Evolutionary conservation across 2,329 filamentous ascomycete species (phyloP), one percentile per base, ranked within the genome.

Genomic region (Pestalotiopsis sp.): DNA sequence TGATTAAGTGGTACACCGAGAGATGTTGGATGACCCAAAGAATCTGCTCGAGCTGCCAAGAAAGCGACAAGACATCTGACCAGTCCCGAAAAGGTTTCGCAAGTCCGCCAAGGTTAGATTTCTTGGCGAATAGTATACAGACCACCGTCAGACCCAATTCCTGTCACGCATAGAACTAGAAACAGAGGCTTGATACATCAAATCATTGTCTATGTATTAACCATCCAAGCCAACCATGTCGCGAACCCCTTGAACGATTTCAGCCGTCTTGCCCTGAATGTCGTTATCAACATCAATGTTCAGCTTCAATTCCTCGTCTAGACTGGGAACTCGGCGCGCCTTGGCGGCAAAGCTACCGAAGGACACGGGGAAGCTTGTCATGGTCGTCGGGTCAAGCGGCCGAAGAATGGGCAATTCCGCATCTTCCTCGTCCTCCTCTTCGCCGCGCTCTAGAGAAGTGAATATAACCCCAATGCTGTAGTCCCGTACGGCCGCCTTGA

Each of bases 381-480:
- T 76, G 4, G 69, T 74, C 17, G 62, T 72, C 14, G 76, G 76
- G 67, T 77, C 75, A 57, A 78, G 68, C n/a, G 75, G 74, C 62
- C 68, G 69, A 7, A 78, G 70, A 5, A 72, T 69, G 4, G 76
- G 76, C 57, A 75, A 56, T 20, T 77, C 75, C 14, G 72, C 74
- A 1, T 74, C 70, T 4, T 73, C 72, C 9, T 71, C 25, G 3
- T 61, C 58, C n/a, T 56, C 39, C 9, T 67, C 66, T 11, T 13
- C 11, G 4, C 23, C 31, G 6, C 31, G 13, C 13, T 75, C 71
- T 36, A 79, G 65, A 1, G 77, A 77, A 36, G 77, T 75, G 70
- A 78, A 79, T 45, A 78, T 73, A 5, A 78, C 67, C 0, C 76
- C 77, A 39, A 78, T 75, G 3, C 74, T 70, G 39, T 79, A 78